These are phyloP conservation scores for Aplosporella prunicola DNA, from an alignment of 2,329 filamentous ascomycete genomes.

Conservation along the genomic window DNA sequence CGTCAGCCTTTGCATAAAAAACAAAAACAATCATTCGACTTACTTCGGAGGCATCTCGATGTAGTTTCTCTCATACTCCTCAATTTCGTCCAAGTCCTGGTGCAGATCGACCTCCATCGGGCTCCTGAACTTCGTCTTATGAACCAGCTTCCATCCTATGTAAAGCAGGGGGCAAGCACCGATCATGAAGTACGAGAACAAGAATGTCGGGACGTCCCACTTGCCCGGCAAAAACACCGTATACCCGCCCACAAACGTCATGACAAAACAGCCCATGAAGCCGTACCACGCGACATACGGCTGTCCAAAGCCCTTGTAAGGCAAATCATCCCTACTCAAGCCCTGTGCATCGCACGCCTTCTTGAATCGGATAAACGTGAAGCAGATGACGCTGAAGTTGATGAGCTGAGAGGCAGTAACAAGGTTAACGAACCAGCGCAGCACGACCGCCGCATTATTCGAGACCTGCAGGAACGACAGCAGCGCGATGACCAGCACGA, in stretches of 20 bases:
- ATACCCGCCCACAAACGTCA: conserved; percentile 69
- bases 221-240: conserved; percentile 60
- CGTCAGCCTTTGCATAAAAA: neutral
- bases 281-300: conserved; percentile 28
- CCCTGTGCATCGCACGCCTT: conserved; percentile 28
- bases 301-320: conserved; percentile 28
- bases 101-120: conserved; percentile 54
- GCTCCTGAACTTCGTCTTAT: conserved; percentile 50
- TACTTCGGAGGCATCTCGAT: conserved; percentile 24
- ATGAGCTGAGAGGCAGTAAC: conserved; percentile 32
- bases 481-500: conserved; percentile 46
- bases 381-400: conserved; percentile 29
- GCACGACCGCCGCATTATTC: conserved; percentile 50
- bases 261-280: conserved; percentile 58
- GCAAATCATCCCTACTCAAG: conserved; percentile 28
- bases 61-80: conserved; percentile 56
- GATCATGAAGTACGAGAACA: conserved; percentile 72
- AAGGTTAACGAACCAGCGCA: conserved; percentile 38
- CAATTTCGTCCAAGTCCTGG: conserved; percentile 55
- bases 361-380: conserved; percentile 30
- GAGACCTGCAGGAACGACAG: conserved; percentile 63
- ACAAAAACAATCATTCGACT: conserved; percentile 1
- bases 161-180: conserved; percentile 61
- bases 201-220: conserved; percentile 61
- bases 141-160: conserved; percentile 60